Percentiles rank a stretch among this genome's conserved stretches.
phyloP scores from a whole-genome alignment of 495 filamentous ascomycete species.

The Aspergillus olivimuriae region DNA sequence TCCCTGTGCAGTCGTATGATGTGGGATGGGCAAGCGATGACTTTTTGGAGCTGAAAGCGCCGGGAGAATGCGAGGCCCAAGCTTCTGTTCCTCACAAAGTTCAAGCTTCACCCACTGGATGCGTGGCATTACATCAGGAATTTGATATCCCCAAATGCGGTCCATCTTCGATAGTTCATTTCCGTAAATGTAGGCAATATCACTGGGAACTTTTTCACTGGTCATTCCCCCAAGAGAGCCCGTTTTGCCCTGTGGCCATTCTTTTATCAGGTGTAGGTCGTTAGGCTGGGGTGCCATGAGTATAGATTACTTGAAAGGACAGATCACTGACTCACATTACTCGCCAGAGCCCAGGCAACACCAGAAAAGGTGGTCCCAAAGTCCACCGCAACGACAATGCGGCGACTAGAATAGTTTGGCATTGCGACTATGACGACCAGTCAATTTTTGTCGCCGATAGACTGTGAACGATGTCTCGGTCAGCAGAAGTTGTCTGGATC shows the following conservation, averaged over 20 bases:
- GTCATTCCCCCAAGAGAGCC: constrained; percentile 21
- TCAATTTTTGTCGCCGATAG: too few relatives aligned
- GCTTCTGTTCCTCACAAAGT: constrained; percentile 19
- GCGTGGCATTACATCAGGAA: constrained; percentile 30
- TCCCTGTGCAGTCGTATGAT: constrained; percentile 48
- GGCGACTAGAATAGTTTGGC: too few relatives aligned
- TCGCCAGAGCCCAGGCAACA: constrained; percentile 39
- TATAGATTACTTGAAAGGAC: not conserved
- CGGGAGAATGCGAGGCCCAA: constrained; percentile 12
- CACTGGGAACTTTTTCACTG: constrained; percentile 31
- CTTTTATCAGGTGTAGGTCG: constrained; percentile 13
- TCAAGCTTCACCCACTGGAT: constrained; percentile 52
- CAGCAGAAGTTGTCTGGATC: too few relatives aligned
- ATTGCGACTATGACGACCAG: too few relatives aligned
- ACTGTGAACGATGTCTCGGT: too few relatives aligned
- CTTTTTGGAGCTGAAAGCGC: too few relatives aligned
- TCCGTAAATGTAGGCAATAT: constrained; percentile 30
- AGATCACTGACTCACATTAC: constrained; percentile 16
- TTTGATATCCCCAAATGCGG: constrained; percentile 45
- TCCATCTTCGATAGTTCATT: constrained; percentile 14
- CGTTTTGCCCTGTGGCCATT: constrained; percentile 17
- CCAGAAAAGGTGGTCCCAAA: constrained; percentile 47
- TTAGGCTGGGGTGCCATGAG: constrained; percentile 17
- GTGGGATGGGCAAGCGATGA: constrained; percentile 27
- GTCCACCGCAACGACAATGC: constrained; percentile 33